Base-by-base conservation (phyloP, 257 asterid genomes). In the Leptodermis oblonga region DNA sequence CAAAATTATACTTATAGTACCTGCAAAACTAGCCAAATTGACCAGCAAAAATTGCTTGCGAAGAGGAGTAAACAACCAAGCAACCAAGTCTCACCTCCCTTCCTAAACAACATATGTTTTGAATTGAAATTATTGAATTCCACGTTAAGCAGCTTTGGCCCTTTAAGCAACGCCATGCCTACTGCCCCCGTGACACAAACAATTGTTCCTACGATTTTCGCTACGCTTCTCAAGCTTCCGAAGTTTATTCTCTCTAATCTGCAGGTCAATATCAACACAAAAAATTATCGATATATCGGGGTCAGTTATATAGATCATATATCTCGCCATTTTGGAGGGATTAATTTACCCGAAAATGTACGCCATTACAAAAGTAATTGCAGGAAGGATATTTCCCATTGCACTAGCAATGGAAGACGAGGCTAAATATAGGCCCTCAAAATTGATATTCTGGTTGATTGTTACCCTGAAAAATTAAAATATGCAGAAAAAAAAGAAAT, bases 101-200 rank as follows among this genome's bases (percentile, higher is more conserved):
- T 58, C 39, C 69, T 76, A 63, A 80, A 71, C 56, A 82, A 15
- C 3, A 81, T 70, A 59, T 70, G 64, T 74, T 13, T 74, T 28
- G 78, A 69, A 22, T 71, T 42, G 13, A 80, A 64, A n/a, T n/a
- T n/a, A n/a, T n/a, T n/a, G n/a, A n/a, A n/a, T 56, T 81, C 88
- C 78, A 72, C 64, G 67, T 92, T 85, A 11, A 87, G 85, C 51
- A 92, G 55, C 72, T 85, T 92, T 12, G 92, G 89, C 22, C 96
- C 97, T 87, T 87, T 87, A 7, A 85, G 28, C 60, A 87, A 56
- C 66, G 88, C 86, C 94, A 86, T 89, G 34, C 75, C 74, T 42
- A 73, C 75, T 10, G 98, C 96, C 34, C 95, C 96, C 23, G 72
- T 68, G 3, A 92, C 85, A 67, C 92, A 89, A 0, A 85, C 28